Evolutionary conservation across 805 yeast genomes (phyloP).

Genomic region (Yamadazyma sp.): DNA sequence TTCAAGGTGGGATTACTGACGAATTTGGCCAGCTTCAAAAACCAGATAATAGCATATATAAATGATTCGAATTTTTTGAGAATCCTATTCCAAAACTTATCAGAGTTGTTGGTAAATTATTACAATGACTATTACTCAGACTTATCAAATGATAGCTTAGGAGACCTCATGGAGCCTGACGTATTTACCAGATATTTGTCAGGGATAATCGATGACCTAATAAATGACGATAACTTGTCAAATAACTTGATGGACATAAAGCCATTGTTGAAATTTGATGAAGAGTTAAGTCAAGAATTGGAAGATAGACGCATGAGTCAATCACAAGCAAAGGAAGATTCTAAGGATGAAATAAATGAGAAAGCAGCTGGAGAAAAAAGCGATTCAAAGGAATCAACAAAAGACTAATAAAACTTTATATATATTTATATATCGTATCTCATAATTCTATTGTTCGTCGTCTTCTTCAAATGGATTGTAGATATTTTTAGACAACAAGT

Average conservation of each 20-base stretch:
- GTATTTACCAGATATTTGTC: slow-evolving; percentile 12
- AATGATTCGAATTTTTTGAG: slow-evolving; percentile 46
- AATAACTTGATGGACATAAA: slow-evolving; percentile 12
- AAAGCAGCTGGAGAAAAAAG: background rate
- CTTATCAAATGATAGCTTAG: slow-evolving; percentile 17
- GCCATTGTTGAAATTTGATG: slow-evolving; percentile 13
- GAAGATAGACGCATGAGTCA: background rate
- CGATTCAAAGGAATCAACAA: no score
- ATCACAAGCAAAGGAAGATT: background rate
- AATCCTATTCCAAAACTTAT: slow-evolving; percentile 28
- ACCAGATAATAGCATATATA: slow-evolving; percentile 53
- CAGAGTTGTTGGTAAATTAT: slow-evolving; percentile 43
- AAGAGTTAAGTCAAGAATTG: slow-evolving; percentile 6
- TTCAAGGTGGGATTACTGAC: slow-evolving; percentile 49
- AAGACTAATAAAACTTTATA: no score
- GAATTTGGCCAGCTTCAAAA: slow-evolving; percentile 56
- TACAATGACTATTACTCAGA: slow-evolving; percentile 21
- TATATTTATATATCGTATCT: no score
- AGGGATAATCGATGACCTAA: slow-evolving; percentile 13
- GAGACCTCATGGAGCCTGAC: slow-evolving; percentile 35
- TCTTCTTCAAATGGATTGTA: slow-evolving; percentile 83
- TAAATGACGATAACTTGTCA: slow-evolving; percentile 11
- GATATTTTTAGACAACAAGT: slow-evolving; percentile 74
- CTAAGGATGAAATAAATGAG: background rate
- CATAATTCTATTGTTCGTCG: no score